Evolutionary conservation across 345 rosid genomes (phyloP), one percentile per base, ranked within the genome.

Genomic region (Gossypium arboreum): DNA sequence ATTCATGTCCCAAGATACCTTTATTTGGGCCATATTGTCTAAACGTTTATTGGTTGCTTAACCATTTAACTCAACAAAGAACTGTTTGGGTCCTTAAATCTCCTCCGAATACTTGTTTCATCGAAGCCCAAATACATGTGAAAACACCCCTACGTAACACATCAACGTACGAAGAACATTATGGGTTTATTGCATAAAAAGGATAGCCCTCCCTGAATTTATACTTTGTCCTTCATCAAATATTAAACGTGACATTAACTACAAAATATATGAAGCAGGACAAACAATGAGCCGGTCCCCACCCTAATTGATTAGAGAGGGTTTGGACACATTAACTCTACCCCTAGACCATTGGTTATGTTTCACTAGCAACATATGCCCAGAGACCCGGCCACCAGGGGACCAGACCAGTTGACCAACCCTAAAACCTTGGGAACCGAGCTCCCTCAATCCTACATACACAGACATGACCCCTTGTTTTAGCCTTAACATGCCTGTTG

Each of bases 201-300:
- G 45, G 11, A 15, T 15, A 15, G 3, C n/a, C 43, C 41, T 12
- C 41, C 18, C 18, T 13, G 45, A 15, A 61, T 29, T 15, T 15
- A 27, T 61, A 13, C 65, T 4, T 13, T 61, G 44, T 61, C 45
- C 44, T 27, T 39, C 44, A 11, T 61, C 44, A 61, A 47, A 29
- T 41, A 61, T 27, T 13, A 29, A 27, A 61, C 18, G 12, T 61
- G 8, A n/a, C 20, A 61, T 13, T 61, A 61, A 61, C 20, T 15
- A 29, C 20, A 61, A 61, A 27, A 29, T 29, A 15, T 61, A 27
- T 15, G 15, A 41, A 10, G 10, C 69, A 20, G 12, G 73, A 72
- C 68, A 16, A 8, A 12, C 16, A 56, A 45, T 47, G 4, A 15
- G n/a, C 51, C 8, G 77, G 81, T 60, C 77, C 81, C 71, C 74